phyloP scores from a whole-genome alignment of 257 asterid genomes.

The Przewalskia tangutica region DNA sequence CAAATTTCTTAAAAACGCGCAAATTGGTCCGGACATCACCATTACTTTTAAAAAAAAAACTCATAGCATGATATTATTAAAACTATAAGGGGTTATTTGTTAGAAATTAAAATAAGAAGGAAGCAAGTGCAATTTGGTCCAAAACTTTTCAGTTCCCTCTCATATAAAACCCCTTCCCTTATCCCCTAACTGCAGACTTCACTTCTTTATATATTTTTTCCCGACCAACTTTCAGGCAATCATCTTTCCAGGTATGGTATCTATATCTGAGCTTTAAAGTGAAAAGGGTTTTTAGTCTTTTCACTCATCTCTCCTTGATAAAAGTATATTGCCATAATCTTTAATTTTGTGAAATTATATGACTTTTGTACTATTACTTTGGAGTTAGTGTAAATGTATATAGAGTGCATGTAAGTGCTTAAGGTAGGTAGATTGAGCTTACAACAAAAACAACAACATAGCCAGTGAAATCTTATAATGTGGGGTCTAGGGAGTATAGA shows the following conservation, averaged over 20 bases:
- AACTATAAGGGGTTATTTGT: not conserved
- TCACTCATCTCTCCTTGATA: not conserved
- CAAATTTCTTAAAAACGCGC: too few species aligned
- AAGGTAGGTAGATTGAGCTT: too few species aligned
- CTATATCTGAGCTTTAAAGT: not conserved
- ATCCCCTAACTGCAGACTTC: not conserved
- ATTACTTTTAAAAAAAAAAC: too few species aligned
- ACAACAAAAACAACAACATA: too few species aligned
- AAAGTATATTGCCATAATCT: too few species aligned
- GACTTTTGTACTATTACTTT: too few species aligned
- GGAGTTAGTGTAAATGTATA: too few species aligned
- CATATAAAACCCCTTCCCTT: not conserved
- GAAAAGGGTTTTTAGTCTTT: not conserved
- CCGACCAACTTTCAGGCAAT: not conserved
- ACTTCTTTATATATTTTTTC: not conserved
- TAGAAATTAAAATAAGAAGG: not conserved
- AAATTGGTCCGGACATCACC: too few species aligned
- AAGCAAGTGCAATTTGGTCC: not conserved
- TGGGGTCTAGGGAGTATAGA: too few species aligned
- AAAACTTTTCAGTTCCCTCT: not conserved
- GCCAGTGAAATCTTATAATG: too few species aligned
- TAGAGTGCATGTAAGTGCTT: not conserved
- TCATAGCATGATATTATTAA: not conserved
- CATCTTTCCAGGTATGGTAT: not conserved
- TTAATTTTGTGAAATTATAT: not conserved